phyloP scores from a whole-genome alignment of 2,329 filamentous ascomycete genomes.

The Cladosporium sp. region DNA sequence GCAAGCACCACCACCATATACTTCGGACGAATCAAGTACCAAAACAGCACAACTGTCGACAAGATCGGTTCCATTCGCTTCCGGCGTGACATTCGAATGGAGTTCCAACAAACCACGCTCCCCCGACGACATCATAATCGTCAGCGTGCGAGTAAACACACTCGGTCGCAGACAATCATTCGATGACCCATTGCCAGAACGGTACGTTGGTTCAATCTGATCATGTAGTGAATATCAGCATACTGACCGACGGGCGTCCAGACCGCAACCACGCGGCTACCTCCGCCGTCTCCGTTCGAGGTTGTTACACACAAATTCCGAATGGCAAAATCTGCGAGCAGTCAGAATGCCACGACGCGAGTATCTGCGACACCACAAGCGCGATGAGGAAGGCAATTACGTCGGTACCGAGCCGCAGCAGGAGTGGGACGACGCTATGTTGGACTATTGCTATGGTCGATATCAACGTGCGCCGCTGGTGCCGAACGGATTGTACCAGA shows the following conservation, averaged over 20 bases:
- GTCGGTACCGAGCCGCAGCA: constrained; percentile 34
- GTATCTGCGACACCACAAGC: constrained; percentile 29
- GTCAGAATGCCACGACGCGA: constrained; percentile 35
- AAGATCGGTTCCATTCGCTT: constrained; percentile 9
- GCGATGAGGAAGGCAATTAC: constrained; percentile 30
- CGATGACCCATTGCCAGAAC: constrained; percentile 17
- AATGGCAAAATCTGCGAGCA: constrained; percentile 29
- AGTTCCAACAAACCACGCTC: background rate
- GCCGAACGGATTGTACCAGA: background rate
- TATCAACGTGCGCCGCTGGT: background rate
- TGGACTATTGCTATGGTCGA: constrained; percentile 16
- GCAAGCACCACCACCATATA: constrained; percentile 5
- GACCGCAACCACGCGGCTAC: constrained; percentile 29
- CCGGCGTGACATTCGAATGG: constrained; percentile 11
- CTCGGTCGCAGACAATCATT: constrained; percentile 1
- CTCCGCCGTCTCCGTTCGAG: constrained; percentile 32
- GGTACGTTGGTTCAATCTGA: constrained; percentile 21
- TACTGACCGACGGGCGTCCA: constrained; percentile 8
- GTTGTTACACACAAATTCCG: constrained; percentile 18
- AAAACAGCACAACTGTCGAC: background rate
- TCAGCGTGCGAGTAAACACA: constrained; percentile 26
- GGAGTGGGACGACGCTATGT: constrained; percentile 30
- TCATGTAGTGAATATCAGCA: constrained; percentile 20
- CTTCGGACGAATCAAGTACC: background rate
- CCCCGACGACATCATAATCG: constrained; percentile 31